Percentiles rank a stretch among this genome's conserved stretches.
Conservation (phyloP, 768 basidiomycete genomes). For the Boletus patriciae region DNA sequence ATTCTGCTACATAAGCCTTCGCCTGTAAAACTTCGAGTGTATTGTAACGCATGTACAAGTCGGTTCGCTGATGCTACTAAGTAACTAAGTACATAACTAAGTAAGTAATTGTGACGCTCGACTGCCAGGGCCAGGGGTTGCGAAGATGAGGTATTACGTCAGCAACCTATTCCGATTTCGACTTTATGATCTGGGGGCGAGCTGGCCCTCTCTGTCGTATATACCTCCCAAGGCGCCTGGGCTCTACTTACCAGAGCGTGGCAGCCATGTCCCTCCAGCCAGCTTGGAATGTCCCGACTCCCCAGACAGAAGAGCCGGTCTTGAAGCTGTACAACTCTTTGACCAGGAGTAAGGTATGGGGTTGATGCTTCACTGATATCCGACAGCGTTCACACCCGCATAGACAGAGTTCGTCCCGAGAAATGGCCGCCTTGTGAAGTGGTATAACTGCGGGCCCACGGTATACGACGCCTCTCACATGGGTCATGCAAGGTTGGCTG, state of each 20-base stretch:
- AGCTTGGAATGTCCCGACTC: conserved; percentile 44
- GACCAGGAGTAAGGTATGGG: conserved; percentile 82
- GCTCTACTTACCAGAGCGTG: conserved; percentile 4
- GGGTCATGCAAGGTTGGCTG: conserved; percentile 88
- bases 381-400: conserved; percentile 3
- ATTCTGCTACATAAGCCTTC: too few relatives aligned
- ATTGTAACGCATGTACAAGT: too few relatives aligned
- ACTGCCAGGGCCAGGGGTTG: neutral
- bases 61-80: too few relatives aligned
- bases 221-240: conserved; percentile 1
- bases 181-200: conserved; percentile 25
- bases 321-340: conserved; percentile 88
- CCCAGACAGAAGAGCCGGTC: conserved; percentile 44
- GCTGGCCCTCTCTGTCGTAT: conserved; percentile 15
- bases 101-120: too few relatives aligned
- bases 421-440: conserved; percentile 77
- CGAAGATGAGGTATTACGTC: conserved; percentile 20
- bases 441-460: conserved; percentile 99
- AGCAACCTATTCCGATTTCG: conserved; percentile 15
- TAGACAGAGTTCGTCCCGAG: conserved; percentile 78
- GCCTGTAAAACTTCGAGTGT: too few relatives aligned
- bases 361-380: conserved; percentile 15
- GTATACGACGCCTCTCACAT: conserved; percentile 98
- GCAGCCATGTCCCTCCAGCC: conserved; percentile 56
- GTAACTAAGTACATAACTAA: too few relatives aligned